Conservation (phyloP, 441 rosid genomes). For the Brassica balearica region DNA sequence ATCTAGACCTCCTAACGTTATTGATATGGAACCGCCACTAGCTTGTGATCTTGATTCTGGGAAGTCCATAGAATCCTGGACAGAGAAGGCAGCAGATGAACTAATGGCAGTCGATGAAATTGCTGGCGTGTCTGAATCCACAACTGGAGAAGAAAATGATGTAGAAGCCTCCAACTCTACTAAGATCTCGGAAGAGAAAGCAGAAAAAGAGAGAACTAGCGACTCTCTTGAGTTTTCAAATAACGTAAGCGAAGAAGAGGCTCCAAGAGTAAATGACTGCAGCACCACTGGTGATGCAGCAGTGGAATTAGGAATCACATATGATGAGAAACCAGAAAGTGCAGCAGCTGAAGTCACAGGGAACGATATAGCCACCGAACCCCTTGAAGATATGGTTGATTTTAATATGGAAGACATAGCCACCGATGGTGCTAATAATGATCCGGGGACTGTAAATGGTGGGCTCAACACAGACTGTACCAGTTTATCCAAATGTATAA, state of each 20-base stretch:
- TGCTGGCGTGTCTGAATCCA: slow-evolving; percentile 24
- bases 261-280: slow-evolving; percentile 26
- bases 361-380: slow-evolving; percentile 1
- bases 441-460: slow-evolving; percentile 20
- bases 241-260: slow-evolving; percentile 20
- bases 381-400: slow-evolving; percentile 28
- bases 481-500: slow-evolving; percentile 16
- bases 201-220: slow-evolving; percentile 26
- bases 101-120: slow-evolving; percentile 28
- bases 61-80: slow-evolving; percentile 12
- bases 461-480: slow-evolving; percentile 20
- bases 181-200: slow-evolving; percentile 26
- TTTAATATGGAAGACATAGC: slow-evolving; percentile 7
- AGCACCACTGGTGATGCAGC: slow-evolving; percentile 23
- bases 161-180: slow-evolving; percentile 18
- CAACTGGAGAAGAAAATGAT: slow-evolving; percentile 24
- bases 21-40: slow-evolving; percentile 20
- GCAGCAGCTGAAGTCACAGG: slow-evolving; percentile 7
- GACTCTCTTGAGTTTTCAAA: background rate
- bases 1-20: slow-evolving; percentile 9
- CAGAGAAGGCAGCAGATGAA: slow-evolving; percentile 3
- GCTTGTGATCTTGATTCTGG: slow-evolving; percentile 35
- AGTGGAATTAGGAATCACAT: slow-evolving; percentile 36
- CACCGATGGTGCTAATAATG: slow-evolving; percentile 24
- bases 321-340: slow-evolving; percentile 33